These are phyloP conservation scores for Purpureocillium takamizusanense DNA, from an alignment of 2,329 filamentous ascomycete species.

Conservation along the genomic window DNA sequence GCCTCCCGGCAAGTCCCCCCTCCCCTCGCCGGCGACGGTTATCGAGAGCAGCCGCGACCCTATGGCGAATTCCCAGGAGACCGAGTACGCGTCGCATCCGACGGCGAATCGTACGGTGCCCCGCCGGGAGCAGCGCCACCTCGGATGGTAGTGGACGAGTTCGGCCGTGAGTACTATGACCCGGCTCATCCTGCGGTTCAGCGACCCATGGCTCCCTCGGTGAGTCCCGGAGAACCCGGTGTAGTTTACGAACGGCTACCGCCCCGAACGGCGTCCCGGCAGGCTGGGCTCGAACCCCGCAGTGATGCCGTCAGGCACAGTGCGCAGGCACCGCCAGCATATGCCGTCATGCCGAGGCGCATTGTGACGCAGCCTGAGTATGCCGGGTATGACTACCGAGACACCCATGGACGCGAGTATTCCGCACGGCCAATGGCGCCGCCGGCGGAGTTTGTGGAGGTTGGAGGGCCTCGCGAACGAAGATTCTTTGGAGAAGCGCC, in stretches of 20 bases:
- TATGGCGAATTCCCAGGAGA: conserved; percentile 32
- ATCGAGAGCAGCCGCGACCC: conserved; percentile 30
- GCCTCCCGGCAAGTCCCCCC: conserved; percentile 32
- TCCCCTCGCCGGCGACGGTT: conserved; percentile 28
- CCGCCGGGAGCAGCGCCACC: conserved; percentile 44
- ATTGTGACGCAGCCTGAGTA: conserved; percentile 57
- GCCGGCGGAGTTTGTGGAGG: conserved; percentile 36
- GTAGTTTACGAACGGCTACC: conserved; percentile 58
- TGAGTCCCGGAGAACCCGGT: conserved; percentile 38
- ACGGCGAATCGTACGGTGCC: conserved; percentile 40
- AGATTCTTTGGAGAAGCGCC: conserved; percentile 35
- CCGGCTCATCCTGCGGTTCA: conserved; percentile 36
- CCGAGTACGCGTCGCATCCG: conserved; percentile 39
- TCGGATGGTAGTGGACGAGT: conserved; percentile 72
- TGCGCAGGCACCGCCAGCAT: conserved; percentile 37
- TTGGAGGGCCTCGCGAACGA: conserved; percentile 32
- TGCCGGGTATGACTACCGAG: conserved; percentile 38
- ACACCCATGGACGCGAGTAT: conserved; percentile 50
- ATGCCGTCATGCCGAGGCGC: conserved; percentile 36
- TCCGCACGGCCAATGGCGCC: conserved; percentile 38
- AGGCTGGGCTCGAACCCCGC: conserved; percentile 34
- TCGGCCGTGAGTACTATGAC: conserved; percentile 69
- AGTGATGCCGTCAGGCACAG: conserved; percentile 44
- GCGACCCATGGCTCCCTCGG: conserved; percentile 44
- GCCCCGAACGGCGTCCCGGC: conserved; percentile 41